Evolutionary conservation across 2,329 filamentous ascomycete genomes (phyloP).

Genomic region (Dactylellina parvicollis): DNA sequence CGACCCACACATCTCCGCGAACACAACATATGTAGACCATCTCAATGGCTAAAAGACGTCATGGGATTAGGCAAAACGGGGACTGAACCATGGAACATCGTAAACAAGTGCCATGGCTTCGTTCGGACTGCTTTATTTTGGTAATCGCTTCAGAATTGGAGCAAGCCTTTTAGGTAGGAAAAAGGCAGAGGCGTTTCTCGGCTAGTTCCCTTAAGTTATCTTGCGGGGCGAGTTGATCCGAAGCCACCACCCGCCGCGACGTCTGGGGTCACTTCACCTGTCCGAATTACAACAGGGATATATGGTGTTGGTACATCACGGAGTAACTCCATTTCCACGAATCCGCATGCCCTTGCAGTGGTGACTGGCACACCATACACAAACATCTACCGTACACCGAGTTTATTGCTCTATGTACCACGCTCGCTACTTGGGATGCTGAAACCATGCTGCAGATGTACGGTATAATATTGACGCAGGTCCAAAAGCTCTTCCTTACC

Average conservation of each 20-base stretch:
- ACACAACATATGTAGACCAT: not conserved
- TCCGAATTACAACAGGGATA: slow-evolving; percentile 36
- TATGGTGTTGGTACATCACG: slow-evolving; percentile 35
- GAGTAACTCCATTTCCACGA: slow-evolving; percentile 53
- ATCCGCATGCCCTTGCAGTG: slow-evolving; percentile 39
- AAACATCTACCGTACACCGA: slow-evolving; percentile 19
- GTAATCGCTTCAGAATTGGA: slow-evolving; percentile 28
- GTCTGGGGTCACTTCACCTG: slow-evolving; percentile 11
- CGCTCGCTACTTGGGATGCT: slow-evolving; percentile 6
- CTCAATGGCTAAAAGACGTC: slow-evolving; percentile 50
- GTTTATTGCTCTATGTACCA: slow-evolving; percentile 27
- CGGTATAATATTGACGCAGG: slow-evolving; percentile 42
- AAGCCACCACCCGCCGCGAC: slow-evolving; percentile 9
- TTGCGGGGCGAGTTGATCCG: slow-evolving; percentile 54
- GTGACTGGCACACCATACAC: slow-evolving; percentile 18
- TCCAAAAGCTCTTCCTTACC: slow-evolving; percentile 14
- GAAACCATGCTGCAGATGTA: slow-evolving; percentile 25
- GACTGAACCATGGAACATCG: slow-evolving; percentile 50
- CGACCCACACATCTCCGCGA: slow-evolving; percentile 2
- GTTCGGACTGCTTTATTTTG: not conserved
- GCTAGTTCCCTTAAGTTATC: slow-evolving; percentile 50
- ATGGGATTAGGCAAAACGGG: slow-evolving; percentile 54
- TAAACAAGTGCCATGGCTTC: slow-evolving; percentile 38
- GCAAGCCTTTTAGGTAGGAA: slow-evolving; percentile 1
- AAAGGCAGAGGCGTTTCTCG: slow-evolving; percentile 47